Base-by-base conservation (phyloP, 2,329 filamentous ascomycete species). In the Botrytis byssoidea region DNA sequence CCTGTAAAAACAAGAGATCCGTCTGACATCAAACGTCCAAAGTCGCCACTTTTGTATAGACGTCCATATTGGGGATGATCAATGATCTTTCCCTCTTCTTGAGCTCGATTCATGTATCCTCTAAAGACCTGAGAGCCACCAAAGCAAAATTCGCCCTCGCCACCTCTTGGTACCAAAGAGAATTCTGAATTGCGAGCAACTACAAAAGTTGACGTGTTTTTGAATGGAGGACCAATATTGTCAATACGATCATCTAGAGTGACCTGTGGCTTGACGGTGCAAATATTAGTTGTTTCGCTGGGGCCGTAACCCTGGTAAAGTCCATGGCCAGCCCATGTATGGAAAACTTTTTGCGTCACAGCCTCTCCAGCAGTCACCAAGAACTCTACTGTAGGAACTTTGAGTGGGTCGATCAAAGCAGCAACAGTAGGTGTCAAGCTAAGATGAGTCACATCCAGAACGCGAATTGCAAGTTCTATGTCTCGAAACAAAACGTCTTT, bases 361-460 rank as follows among this genome's bases (percentile, higher is more conserved):
- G 91, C 88, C 81, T 97, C 94, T 4, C 94, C 94, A 1, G 93
- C 92, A 1, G 92, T 94, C 20, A 96, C 91, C 3, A 97, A 84
- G 76, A 96, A 93, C 61, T 90, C 83, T 0, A 97, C 92, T 1
- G 81, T 83, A 0, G 93, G 93, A 0, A 95, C 90, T 65, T 91
- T 91, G 0, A 82, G 76, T 0, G 93, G 91, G 48, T 90, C 83
- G 8, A 97, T 83, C n/a, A 96, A 84, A 1, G 92, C 89, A 35
- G 94, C 94, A 1, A 97, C 92, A 0, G 93, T 97, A 0, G 94
- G 93, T 0, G 94, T 97, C 81, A 97, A 86, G 78, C 93, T 95
- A 32, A 97, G 86, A 81, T 97, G 94, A 0, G 94, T 97, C 57
- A 94, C 86, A 0, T 83, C 78, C 29, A 97, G 82, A 1, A 81